These are phyloP conservation scores for Botrytis pseudocinerea DNA, from an alignment of 2,329 filamentous ascomycete genomes.

Conservation along the genomic window DNA sequence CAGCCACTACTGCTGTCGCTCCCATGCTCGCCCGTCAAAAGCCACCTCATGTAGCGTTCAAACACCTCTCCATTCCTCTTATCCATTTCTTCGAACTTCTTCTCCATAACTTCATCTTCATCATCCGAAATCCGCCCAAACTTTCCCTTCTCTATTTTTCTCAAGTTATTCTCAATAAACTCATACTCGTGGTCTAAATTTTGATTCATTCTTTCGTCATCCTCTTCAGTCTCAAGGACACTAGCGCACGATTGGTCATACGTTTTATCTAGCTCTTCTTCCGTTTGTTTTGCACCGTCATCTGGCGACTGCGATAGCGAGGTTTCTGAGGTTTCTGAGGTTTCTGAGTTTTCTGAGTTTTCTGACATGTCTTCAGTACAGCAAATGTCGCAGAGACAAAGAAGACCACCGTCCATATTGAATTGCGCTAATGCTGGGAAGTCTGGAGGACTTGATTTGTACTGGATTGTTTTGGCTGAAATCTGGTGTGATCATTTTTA, in stretches of 20 bases:
- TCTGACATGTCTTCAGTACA: neutral
- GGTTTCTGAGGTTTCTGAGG: neutral
- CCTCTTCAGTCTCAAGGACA: neutral
- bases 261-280: neutral
- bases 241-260: neutral
- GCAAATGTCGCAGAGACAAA: neutral
- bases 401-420: neutral
- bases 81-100: neutral
- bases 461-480: fast-evolving
- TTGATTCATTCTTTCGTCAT: neutral
- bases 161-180: neutral
- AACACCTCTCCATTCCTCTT: neutral
- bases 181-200: neutral
- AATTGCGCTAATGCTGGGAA: neutral
- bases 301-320: neutral
- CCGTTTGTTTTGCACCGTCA: neutral
- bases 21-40: fast-evolving
- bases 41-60: neutral
- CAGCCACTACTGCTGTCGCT: neutral
- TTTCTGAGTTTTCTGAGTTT: neutral
- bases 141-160: neutral
- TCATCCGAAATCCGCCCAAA: neutral
- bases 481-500: fast-evolving
- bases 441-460: neutral
- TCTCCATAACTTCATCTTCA: neutral